Conservation (phyloP, 495 filamentous ascomycete genomes). For the Bryoglossum gracile region DNA sequence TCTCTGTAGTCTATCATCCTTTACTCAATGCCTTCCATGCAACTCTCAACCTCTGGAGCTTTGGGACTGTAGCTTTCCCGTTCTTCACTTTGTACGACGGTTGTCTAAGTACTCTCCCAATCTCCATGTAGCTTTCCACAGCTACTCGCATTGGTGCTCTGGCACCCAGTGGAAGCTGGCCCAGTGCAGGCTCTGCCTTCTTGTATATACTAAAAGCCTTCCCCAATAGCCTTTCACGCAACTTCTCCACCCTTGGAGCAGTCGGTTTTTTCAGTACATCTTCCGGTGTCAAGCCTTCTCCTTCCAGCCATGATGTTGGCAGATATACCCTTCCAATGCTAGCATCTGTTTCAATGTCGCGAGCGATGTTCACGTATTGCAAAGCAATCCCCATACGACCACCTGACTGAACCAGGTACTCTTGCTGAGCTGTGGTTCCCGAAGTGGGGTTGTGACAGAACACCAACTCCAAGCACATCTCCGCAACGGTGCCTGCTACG, state of each 20-base stretch:
- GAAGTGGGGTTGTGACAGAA: conserved; percentile 39
- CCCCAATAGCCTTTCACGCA: conserved; percentile 47
- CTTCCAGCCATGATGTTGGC: conserved; percentile 51
- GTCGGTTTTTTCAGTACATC: conserved; percentile 43
- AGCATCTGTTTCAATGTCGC: conserved; percentile 58
- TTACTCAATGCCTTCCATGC: conserved; percentile 43
- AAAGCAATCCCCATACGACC: conserved; percentile 58
- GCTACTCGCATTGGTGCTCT: conserved; percentile 56
- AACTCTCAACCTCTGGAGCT: conserved; percentile 42
- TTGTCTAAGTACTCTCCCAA: conserved; percentile 49
- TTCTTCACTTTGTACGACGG: conserved; percentile 39
- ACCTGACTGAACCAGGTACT: conserved; percentile 38
- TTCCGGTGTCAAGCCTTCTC: conserved; percentile 42
- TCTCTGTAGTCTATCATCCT: conserved; percentile 3
- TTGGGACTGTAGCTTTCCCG: conserved; percentile 52
- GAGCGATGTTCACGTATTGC: conserved; percentile 65
- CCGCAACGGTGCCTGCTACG: conserved; percentile 62
- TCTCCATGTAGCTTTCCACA: conserved; percentile 69
- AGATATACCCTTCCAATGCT: conserved; percentile 54
- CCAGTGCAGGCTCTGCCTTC: conserved; percentile 41
- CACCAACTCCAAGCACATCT: conserved; percentile 55
- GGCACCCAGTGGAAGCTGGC: conserved; percentile 46
- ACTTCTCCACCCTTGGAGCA: conserved; percentile 31
- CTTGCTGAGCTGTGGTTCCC: conserved; percentile 19
- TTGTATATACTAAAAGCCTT: conserved; percentile 49